Conservation (phyloP, 2,329 filamentous ascomycete genomes). For the Colletotrichum chrysophilum region DNA sequence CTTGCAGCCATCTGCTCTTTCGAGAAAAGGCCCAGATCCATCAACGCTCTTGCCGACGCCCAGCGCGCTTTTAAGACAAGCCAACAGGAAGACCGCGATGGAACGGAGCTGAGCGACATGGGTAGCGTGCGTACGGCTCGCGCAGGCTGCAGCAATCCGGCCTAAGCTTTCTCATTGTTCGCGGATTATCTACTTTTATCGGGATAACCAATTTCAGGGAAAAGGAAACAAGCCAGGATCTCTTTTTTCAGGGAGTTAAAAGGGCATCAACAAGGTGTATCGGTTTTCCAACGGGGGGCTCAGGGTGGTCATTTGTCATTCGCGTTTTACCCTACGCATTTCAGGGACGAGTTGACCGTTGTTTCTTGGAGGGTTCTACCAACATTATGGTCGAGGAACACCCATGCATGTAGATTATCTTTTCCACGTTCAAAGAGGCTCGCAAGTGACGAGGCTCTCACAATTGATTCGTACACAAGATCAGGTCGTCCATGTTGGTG, state of each 20-base stretch:
- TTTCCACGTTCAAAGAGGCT: background rate
- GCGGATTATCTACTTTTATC: background rate
- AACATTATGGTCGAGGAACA: background rate
- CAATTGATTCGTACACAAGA: background rate
- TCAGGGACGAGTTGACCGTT: background rate
- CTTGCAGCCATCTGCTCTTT: constrained; percentile 48
- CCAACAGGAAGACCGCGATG: background rate
- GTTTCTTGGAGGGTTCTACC: background rate
- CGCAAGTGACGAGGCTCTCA: background rate
- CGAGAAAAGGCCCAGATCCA: constrained; percentile 44
- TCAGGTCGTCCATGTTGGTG: background rate
- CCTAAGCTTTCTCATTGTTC: background rate
- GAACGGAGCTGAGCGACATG: constrained; percentile 16
- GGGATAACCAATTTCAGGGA: background rate
- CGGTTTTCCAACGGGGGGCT: background rate
- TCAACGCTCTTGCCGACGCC: constrained; percentile 22
- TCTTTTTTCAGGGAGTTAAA: background rate
- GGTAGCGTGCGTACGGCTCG: background rate
- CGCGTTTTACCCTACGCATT: background rate
- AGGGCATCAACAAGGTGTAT: background rate
- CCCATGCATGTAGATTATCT: background rate
- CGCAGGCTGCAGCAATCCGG: background rate
- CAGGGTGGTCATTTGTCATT: background rate
- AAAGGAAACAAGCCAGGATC: background rate
- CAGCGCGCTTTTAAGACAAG: constrained; percentile 11